Evolutionary conservation across 345 rosid genomes (phyloP).

Genomic region (Sonneratia alba): DNA sequence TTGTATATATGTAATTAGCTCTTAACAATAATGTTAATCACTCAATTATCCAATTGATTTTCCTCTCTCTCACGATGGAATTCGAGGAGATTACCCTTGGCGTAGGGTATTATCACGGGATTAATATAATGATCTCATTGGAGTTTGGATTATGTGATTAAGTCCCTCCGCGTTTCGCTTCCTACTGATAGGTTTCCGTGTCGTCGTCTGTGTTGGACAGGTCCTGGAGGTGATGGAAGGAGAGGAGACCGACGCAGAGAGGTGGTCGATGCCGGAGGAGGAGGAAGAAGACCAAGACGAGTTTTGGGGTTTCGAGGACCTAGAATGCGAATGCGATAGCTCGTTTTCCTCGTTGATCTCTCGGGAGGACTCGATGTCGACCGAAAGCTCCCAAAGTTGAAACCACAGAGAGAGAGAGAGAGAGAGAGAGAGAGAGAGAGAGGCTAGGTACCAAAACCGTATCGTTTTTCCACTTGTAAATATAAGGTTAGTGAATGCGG

Average conservation of each 20-base stretch:
- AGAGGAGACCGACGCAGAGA: conserved; percentile 50
- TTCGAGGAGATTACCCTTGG: not conserved
- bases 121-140: too few species aligned
- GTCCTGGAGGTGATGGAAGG: conserved; percentile 55
- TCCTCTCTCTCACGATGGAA: too few species aligned
- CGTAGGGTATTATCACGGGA: not conserved
- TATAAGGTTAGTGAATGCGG: too few species aligned
- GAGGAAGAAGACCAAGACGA: conserved; percentile 61
- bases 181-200: not conserved
- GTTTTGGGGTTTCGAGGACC: conserved; percentile 86
- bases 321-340: conserved; percentile 51
- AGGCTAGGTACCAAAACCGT: not conserved
- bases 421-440: too few species aligned
- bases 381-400: conserved; percentile 27
- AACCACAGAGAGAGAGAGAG: not conserved
- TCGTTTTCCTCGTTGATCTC: conserved; percentile 42
- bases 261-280: conserved; percentile 76
- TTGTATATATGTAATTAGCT: not conserved
- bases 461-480: not conserved
- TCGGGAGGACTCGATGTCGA: conserved; percentile 56
- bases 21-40: not conserved
- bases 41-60: not conserved
- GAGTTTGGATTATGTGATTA: too few species aligned
- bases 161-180: not conserved
- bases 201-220: conserved; percentile 20